Evolutionary conservation across 148 eudicot genomes (phyloP), one percentile per base, ranked within the genome.

Genomic region (Nyssa sinensis): DNA sequence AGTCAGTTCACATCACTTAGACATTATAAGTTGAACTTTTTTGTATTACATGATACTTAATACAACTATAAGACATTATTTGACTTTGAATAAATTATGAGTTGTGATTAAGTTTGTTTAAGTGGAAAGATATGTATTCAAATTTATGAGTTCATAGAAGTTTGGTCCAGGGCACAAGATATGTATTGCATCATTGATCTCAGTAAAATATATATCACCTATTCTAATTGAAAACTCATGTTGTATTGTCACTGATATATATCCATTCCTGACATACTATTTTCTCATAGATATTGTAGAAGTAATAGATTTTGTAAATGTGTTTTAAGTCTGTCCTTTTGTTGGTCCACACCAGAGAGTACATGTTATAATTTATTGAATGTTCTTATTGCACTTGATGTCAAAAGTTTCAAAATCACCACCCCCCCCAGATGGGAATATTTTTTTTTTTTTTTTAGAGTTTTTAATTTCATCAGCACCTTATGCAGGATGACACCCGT

Each of bases 401-500:
- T 1, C 3, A 32, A 27, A 31, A 37, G 2, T 37, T 66, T 28
- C 10, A 39, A n/a, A 37, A 5, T 66, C 55, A 9, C 12, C 12
- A 19, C 24, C 19, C 59, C 25, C 55, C 23, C 23, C 59, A 55
- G 5, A 19, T 44, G 9, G 44, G 9, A 37, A 37, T 4, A 37
- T 37, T 9, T 37, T 37, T 37, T 9, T 37, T 37, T 37, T 37
- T 37, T 37, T 37, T 37, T 37, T 70, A 32, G 10, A 61, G 55
- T 60, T n/a, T 69, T 32, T 75, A 24, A 69, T 78, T 2, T 23
- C n/a, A 28, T 66, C 32, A 27, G 49, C 57, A 29, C 41, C 14
- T 61, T 53, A 7, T 82, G 82, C 90, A 95, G 99, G 97, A 91
- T 81, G 96, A 84, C 65, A 57, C 66, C 72, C 80, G 30, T 75